Percentiles rank a stretch among this genome's conserved stretches.
Evolutionary conservation across 2,329 filamentous ascomycete species (phyloP).

Genomic region (Fusarium brachygibbosum): DNA sequence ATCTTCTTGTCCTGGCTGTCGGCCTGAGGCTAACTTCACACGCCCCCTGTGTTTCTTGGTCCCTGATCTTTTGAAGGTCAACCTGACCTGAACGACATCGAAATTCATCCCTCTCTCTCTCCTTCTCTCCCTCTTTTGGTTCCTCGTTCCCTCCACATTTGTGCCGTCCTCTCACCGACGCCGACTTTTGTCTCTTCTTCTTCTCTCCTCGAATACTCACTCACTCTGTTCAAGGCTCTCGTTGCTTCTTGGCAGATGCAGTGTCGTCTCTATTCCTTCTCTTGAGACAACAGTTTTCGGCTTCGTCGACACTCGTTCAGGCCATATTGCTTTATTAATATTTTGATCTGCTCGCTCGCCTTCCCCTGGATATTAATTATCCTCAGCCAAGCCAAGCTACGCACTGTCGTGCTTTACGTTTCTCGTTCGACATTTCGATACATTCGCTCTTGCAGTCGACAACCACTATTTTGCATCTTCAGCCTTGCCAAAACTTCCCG

Average conservation of each 20-base stretch:
- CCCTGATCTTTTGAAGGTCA: slow-evolving; percentile 41
- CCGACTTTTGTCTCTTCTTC: slow-evolving; percentile 39
- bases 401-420: slow-evolving; percentile 47
- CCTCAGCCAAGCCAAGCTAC: slow-evolving; percentile 32
- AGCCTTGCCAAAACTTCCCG: slow-evolving; percentile 33
- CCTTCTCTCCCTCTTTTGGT: slow-evolving; percentile 40
- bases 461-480: slow-evolving; percentile 40
- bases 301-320: slow-evolving; percentile 53
- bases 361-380: slow-evolving; percentile 32
- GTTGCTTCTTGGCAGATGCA: slow-evolving; percentile 51
- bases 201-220: slow-evolving; percentile 40
- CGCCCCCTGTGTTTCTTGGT: slow-evolving; percentile 42
- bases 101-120: slow-evolving; percentile 34
- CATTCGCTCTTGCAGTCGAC: slow-evolving; percentile 46
- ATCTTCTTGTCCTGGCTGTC: slow-evolving; percentile 37
- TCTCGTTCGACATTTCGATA: slow-evolving; percentile 48
- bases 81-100: slow-evolving; percentile 43
- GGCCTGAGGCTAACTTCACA: slow-evolving; percentile 45
- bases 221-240: slow-evolving; percentile 37
- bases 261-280: slow-evolving; percentile 46
- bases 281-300: slow-evolving; percentile 49
- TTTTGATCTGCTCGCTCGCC: slow-evolving; percentile 47
- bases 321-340: slow-evolving; percentile 52
- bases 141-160: slow-evolving; percentile 45
- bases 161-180: slow-evolving; percentile 43